Base-by-base conservation (phyloP, 352 stramenopile species). In the Pythium catenulatum region DNA sequence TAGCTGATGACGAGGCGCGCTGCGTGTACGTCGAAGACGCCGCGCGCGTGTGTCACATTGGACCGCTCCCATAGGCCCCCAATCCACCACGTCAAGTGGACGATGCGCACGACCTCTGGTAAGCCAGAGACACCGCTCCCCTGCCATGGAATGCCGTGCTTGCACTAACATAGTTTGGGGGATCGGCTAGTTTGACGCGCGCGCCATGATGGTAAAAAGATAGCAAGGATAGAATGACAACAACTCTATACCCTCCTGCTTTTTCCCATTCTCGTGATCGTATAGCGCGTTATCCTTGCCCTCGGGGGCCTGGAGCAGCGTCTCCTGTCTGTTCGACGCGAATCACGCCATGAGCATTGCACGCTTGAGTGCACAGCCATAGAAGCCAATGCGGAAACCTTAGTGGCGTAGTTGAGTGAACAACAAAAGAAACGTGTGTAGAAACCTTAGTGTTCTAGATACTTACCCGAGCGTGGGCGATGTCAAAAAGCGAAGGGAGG, bases 81-180 rank as follows among this genome's bases (percentile, higher is more conserved):
- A 39, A 75, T 75, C 27, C 56, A 27, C 65, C 65, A 75, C 25
- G 65, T 75, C 65, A 39, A 75, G 65, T 75, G 65, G 43, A 75
- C 43, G 41, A 75, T 59, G 65, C 65, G 43, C 3, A 39, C 39
- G 63, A 73, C 63, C 5, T 43, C 65, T 59, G 65, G 39, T 43
- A 59, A 43, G 7, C 41, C 65, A 75, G 65, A 23, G 39, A 39
- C 65, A 30, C 65, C 65, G 27, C 65, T 39, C 39, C 65, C 65
- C 25, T 43, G n/a, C 32, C 65, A 39, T 59, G 41, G 41, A 45
- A 75, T 32, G 65, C 65, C 65, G 23, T 75, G 11, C 41, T 41
- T 39, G 65, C 65, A 43, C 17, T 58, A 30, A 75, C 65, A 43
- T 75, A 59, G 43, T 75, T 75, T 37, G 65, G 65, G 3, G 65